These are phyloP conservation scores for Gastroboletus turbinatus DNA, from an alignment of 1,284 basidiomycete genomes.

Conservation along the genomic window DNA sequence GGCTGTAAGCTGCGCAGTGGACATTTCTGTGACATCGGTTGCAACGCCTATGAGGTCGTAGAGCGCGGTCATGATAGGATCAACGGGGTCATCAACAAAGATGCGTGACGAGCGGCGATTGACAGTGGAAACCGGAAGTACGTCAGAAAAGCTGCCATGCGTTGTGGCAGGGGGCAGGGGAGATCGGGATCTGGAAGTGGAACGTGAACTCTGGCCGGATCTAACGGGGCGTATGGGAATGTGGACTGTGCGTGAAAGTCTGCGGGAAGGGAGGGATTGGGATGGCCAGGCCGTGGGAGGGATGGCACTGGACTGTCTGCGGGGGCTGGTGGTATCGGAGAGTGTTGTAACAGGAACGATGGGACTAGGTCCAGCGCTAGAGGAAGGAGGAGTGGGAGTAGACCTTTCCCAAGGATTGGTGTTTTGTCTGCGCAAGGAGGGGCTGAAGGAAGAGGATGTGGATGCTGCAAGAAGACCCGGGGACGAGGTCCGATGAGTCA, in stretches of 20 bases:
- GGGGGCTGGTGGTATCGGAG: slow-evolving; percentile 61
- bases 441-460: slow-evolving; percentile 53
- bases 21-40: slow-evolving; percentile 93
- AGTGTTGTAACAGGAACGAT: slow-evolving; percentile 55
- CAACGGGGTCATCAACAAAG: slow-evolving; percentile 75
- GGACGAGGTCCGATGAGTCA: slow-evolving; percentile 56
- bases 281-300: slow-evolving; percentile 56
- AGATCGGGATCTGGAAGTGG: slow-evolving; percentile 92
- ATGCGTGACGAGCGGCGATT: slow-evolving; percentile 73
- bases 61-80: slow-evolving; percentile 88
- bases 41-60: slow-evolving; percentile 94
- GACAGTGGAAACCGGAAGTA: slow-evolving; percentile 47
- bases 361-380: slow-evolving; percentile 40
- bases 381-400: slow-evolving; percentile 54
- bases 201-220: slow-evolving; percentile 87
- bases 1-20: slow-evolving; percentile 81
- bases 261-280: slow-evolving; percentile 60
- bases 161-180: slow-evolving; percentile 79
- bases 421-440: slow-evolving; percentile 65
- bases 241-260: slow-evolving; percentile 79
- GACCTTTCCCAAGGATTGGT: slow-evolving; percentile 66
- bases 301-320: slow-evolving; percentile 53
- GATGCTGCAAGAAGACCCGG: slow-evolving; percentile 61
- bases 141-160: slow-evolving; percentile 64
- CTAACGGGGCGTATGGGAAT: slow-evolving; percentile 66